Percentiles rank a stretch among this genome's conserved stretches.
Conservation (phyloP, 2,329 filamentous ascomycete species). For the Alternaria rosae region DNA sequence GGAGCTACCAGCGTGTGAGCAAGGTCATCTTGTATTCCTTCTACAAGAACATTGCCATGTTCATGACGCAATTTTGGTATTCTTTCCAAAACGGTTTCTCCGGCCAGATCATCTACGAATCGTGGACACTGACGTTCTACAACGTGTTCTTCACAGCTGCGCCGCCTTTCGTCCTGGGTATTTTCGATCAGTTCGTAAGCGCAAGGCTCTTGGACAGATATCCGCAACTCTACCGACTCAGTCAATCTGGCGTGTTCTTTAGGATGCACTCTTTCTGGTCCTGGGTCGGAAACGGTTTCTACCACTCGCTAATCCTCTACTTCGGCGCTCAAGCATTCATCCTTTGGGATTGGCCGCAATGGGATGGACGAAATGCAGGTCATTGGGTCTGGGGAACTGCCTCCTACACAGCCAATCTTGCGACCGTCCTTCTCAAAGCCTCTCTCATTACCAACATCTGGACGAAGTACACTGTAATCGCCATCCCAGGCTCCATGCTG, state of each 20-base stretch:
- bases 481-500: constrained; percentile 90
- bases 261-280: constrained; percentile 88
- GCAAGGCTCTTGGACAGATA: constrained; percentile 93
- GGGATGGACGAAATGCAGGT: constrained; percentile 81
- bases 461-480: constrained; percentile 97
- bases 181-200: constrained; percentile 97
- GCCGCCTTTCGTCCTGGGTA: constrained; percentile 91
- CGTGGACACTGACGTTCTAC: constrained; percentile 99
- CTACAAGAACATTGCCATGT: constrained; percentile 98
- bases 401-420: constrained; percentile 92
- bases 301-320: constrained; percentile 94
- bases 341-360: constrained; percentile 77
- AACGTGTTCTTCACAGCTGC: constrained; percentile 98
- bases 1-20: constrained; percentile 97
- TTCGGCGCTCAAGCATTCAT: constrained; percentile 83
- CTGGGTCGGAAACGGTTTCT: constrained; percentile 94
- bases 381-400: constrained; percentile 98
- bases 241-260: constrained; percentile 94
- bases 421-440: constrained; percentile 93
- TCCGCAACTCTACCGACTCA: constrained; percentile 92
- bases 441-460: constrained; percentile 95
- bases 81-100: constrained; percentile 99
- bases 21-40: constrained; percentile 98
- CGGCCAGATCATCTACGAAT: constrained; percentile 97
- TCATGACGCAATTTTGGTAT: constrained; percentile 99